A percentile compares a stretch with the other conserved stretches of the same genome.
phyloP scores from a whole-genome alignment of 2,329 filamentous ascomycete species.

The Zasmidium cellare region DNA sequence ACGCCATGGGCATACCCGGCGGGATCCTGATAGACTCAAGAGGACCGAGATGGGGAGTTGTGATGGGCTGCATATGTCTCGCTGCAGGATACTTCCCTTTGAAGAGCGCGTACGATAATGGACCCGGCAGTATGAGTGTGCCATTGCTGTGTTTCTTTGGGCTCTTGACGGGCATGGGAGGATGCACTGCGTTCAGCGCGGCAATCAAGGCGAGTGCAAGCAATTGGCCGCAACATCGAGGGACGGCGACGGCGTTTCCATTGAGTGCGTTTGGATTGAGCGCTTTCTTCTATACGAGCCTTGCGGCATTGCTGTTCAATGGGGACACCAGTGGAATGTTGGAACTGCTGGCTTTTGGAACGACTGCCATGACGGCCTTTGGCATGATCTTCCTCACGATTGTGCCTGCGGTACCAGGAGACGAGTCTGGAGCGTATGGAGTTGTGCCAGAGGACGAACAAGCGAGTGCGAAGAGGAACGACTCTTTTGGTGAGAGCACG shows the following conservation, averaged over 20 bases:
- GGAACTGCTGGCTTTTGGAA: slow-evolving; percentile 76
- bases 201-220: slow-evolving; percentile 81
- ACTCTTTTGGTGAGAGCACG: slow-evolving; percentile 11
- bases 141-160: slow-evolving; percentile 74
- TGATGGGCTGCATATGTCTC: slow-evolving; percentile 72
- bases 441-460: slow-evolving; percentile 49
- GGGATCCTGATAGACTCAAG: slow-evolving; percentile 83
- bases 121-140: slow-evolving; percentile 58
- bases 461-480: slow-evolving; percentile 18
- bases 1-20: slow-evolving; percentile 82
- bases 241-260: slow-evolving; percentile 91
- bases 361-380: slow-evolving; percentile 70
- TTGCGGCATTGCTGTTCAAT: slow-evolving; percentile 76
- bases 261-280: slow-evolving; percentile 90
- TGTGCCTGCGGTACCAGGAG: slow-evolving; percentile 48
- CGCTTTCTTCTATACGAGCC: slow-evolving; percentile 89
- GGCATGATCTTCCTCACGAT: slow-evolving; percentile 86
- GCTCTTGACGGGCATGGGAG: slow-evolving; percentile 82
- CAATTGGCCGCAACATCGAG: slow-evolving; percentile 88
- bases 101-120: slow-evolving; percentile 73
- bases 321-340: slow-evolving; percentile 82
- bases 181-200: slow-evolving; percentile 86
- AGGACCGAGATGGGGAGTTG: slow-evolving; percentile 75
- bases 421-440: slow-evolving; percentile 54
- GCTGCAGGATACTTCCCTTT: slow-evolving; percentile 83